Base-by-base conservation (phyloP, 2,329 filamentous ascomycete genomes). In the Cercospora sesami region DNA sequence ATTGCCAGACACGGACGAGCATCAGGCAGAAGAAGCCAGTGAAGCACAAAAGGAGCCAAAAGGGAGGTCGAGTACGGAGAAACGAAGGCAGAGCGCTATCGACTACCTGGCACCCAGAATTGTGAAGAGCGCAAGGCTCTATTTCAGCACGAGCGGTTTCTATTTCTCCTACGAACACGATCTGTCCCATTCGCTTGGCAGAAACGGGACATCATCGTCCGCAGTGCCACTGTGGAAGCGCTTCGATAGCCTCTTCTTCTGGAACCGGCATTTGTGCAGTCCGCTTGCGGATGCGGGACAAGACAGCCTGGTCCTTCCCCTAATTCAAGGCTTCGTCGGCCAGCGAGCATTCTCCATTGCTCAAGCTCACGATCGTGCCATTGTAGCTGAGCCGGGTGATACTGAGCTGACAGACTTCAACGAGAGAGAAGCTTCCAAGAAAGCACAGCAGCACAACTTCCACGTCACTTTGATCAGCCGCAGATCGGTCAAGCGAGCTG, bases 141-240 rank as follows among this genome's bases (percentile, higher is more conserved):
- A 97, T 68, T 94, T 97, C 76, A 89, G 91, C 1, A 86, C 89
- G 0, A 86, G 86, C 70, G 97, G 92, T 78, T 98, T 97, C 79
- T 98, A 91, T 82, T 99, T 94, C 79, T 94, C 94, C 0, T 97
- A 99, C 78, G 95, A 99, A 72, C 86, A 94, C 77, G 94, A 99
- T 77, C 87, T 99, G 61, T 98, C 95, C 0, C 87, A 90, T 65
- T 89, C 86, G 64, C 78, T 86, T 69, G 78, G 79, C 63, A 68
- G 77, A 78, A 42, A 79, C 82, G 73, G 78, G 79, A 55, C 64
- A 78, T 7, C 74, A 77, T 33, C 79, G 75, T 26, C 81, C 14
- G 84, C 85, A 57, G 73, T 87, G 4, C 89, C 93, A 5, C 82
- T 97, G 4, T 86, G 92, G 78, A 87, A 87, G 70, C 85, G 87